phyloP scores from a whole-genome alignment of 176 grass and related monocot genomes.

The Raddia guianensis region DNA sequence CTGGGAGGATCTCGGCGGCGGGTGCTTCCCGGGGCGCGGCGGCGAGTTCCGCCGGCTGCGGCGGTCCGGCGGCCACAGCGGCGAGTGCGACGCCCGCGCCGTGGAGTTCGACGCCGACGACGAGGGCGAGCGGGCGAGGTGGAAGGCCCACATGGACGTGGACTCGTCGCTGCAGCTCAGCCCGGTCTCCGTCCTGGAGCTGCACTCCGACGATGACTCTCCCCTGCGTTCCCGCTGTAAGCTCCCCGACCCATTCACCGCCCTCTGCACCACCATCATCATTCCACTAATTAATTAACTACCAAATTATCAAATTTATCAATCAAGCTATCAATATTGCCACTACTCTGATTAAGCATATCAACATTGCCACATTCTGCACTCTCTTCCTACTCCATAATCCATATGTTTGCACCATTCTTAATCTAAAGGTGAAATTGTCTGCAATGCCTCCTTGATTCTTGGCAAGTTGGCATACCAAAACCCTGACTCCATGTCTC shows the following conservation, averaged over 20 bases:
- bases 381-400: neutral
- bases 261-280: neutral
- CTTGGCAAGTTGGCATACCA: neutral
- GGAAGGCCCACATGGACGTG: slow-evolving; percentile 51
- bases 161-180: slow-evolving; percentile 74
- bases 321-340: neutral
- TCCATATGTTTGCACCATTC: slow-evolving; percentile 6
- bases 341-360: neutral
- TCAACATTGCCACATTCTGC: neutral
- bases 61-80: slow-evolving; percentile 41
- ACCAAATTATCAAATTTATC: neutral
- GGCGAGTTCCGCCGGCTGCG: slow-evolving; percentile 58
- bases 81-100: slow-evolving; percentile 41
- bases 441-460: slow-evolving; percentile 8
- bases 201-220: slow-evolving; percentile 58
- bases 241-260: neutral
- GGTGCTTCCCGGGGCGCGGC: slow-evolving; percentile 39
- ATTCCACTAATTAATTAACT: neutral
- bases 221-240: slow-evolving; percentile 43
- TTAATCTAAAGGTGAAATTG: slow-evolving; percentile 21
- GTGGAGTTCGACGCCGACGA: slow-evolving; percentile 32
- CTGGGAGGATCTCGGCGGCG: slow-evolving; percentile 38
- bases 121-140: slow-evolving; percentile 15
- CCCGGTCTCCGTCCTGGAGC: slow-evolving; percentile 90
- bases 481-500: neutral